These are phyloP conservation scores for Dactylis glomerata DNA, from an alignment of 176 grass and related monocot genomes.

Conservation along the genomic window DNA sequence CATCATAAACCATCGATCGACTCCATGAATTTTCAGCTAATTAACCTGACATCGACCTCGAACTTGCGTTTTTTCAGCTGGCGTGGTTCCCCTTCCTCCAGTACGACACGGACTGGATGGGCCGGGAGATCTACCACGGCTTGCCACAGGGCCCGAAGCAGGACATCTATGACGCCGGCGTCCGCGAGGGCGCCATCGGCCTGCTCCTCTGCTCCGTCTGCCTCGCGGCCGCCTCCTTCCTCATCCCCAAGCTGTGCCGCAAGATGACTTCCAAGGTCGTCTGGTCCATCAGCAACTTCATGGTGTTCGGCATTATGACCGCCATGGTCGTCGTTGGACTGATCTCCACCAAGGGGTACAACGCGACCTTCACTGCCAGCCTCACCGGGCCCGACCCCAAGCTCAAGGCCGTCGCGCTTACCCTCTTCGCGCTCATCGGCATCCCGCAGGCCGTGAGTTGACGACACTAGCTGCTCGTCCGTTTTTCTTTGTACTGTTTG, in stretches of 20 bases:
- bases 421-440: conserved; percentile 45
- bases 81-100: conserved; percentile 64
- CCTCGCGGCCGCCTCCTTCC: conserved; percentile 44
- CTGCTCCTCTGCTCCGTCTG: conserved; percentile 62
- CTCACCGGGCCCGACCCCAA: conserved; percentile 24
- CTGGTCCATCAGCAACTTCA: conserved; percentile 47
- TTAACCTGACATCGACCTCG: background rate
- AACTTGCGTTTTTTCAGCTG: background rate
- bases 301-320: conserved; percentile 31
- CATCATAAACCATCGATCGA: background rate
- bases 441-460: conserved; percentile 44
- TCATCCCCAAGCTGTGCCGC: conserved; percentile 50
- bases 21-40: background rate
- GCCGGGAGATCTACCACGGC: conserved; percentile 51
- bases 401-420: conserved; percentile 22
- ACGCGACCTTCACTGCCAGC: background rate
- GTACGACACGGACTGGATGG: conserved; percentile 94
- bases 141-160: conserved; percentile 21
- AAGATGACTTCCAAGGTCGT: conserved; percentile 49
- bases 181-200: conserved; percentile 57
- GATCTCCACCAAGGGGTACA: conserved; percentile 44
- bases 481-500: background rate
- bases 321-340: conserved; percentile 27
- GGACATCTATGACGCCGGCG: conserved; percentile 27
- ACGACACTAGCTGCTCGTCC: too few relatives aligned